Percentiles rank a stretch among this genome's conserved stretches.
Evolutionary conservation across 805 yeast species (phyloP).

Genomic region (Candida adriatica): DNA sequence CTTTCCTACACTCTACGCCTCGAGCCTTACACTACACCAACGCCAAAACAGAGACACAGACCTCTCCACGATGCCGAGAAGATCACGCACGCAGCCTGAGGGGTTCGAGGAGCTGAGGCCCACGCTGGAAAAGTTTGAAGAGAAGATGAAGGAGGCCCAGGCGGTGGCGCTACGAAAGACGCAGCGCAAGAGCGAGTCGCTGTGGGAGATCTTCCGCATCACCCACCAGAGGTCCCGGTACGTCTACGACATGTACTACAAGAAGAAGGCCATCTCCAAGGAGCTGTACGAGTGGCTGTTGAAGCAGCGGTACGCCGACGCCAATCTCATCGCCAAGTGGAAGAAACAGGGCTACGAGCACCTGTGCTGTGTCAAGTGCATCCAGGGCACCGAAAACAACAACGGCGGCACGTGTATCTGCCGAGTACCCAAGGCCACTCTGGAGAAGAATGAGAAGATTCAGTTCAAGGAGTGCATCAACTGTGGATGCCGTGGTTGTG

Average conservation of each 20-base stretch:
- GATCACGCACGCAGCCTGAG: too few species aligned
- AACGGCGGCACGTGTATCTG: constrained; percentile 75
- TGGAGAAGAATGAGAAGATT: constrained; percentile 29
- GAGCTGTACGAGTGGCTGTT: constrained; percentile 71
- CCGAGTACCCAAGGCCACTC: constrained; percentile 60
- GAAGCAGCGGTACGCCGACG: constrained; percentile 60
- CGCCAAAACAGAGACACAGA: too few species aligned
- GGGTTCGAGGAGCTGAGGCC: constrained; percentile 68
- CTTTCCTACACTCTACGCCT: too few species aligned
- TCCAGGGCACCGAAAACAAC: constrained; percentile 52
- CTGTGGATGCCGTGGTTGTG: constrained; percentile 84
- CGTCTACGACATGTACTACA: constrained; percentile 66
- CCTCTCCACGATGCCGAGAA: too few species aligned
- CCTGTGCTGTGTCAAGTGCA: constrained; percentile 77
- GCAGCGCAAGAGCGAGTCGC: constrained; percentile 43
- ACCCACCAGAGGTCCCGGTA: constrained; percentile 73
- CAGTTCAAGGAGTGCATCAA: constrained; percentile 55
- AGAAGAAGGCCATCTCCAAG: constrained; percentile 56
- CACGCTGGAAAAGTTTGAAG: constrained; percentile 52
- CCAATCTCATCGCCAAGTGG: constrained; percentile 75
- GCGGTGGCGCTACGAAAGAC: constrained; percentile 31
- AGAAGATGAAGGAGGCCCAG: constrained; percentile 50
- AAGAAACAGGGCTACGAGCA: constrained; percentile 80
- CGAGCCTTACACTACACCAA: too few species aligned
- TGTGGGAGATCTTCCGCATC: constrained; percentile 67